Percentiles rank a stretch among this genome's conserved stretches.
phyloP scores from a whole-genome alignment of 768 basidiomycete species.

The Russula ochroleuca region DNA sequence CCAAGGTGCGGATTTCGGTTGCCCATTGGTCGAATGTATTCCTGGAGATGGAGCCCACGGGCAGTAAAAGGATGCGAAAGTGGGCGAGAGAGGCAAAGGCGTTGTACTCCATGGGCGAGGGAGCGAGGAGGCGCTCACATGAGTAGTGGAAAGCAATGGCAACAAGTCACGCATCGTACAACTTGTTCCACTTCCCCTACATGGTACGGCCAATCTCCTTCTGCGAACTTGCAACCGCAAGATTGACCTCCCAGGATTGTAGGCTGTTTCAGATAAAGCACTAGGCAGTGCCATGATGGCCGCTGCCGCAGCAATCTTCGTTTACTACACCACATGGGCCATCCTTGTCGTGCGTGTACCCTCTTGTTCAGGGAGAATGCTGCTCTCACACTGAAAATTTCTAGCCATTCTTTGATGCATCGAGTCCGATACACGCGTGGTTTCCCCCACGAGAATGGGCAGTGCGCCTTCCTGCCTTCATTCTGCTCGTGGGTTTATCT shows the following conservation, averaged over 20 bases:
- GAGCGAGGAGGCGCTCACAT: not conserved
- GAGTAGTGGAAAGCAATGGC: not conserved
- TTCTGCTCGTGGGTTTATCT: conserved; percentile 76
- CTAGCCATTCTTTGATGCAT: conserved; percentile 77
- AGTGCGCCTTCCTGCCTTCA: conserved; percentile 75
- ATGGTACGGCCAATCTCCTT: conserved; percentile 13
- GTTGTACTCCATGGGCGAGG: conserved; percentile 55
- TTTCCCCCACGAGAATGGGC: conserved; percentile 95
- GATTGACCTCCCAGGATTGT: not conserved
- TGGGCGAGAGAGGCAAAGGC: conserved; percentile 82
- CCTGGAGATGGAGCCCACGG: conserved; percentile 71
- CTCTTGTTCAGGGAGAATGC: conserved; percentile 8
- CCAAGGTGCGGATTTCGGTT: conserved; percentile 66
- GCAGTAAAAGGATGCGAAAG: conserved; percentile 78
- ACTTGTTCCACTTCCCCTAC: not conserved
- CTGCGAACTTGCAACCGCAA: not conserved
- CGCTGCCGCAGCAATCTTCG: conserved; percentile 68
- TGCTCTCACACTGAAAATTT: not conserved
- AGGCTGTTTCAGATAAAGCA: conserved; percentile 79
- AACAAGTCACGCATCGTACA: not conserved
- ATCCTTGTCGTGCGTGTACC: conserved; percentile 66
- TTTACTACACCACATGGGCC: conserved; percentile 92
- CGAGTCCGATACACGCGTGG: conserved; percentile 66
- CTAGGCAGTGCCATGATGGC: conserved; percentile 79
- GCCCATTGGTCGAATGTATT: conserved; percentile 72